phyloP scores from a whole-genome alignment of 345 rosid species.

The Linum trigynum region DNA sequence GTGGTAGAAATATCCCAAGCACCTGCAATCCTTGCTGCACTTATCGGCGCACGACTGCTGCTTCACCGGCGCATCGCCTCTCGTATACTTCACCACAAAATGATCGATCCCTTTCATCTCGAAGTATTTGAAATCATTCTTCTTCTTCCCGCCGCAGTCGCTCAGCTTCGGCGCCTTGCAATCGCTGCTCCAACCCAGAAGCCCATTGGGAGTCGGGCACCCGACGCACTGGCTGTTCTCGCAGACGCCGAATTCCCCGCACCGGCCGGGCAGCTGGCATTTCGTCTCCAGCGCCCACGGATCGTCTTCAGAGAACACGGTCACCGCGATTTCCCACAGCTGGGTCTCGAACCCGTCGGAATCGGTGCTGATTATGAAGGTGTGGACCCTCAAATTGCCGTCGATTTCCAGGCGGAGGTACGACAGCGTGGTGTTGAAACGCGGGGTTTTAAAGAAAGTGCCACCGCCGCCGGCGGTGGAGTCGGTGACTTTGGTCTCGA shows the following conservation, averaged over 20 bases:
- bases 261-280: constrained; percentile 28
- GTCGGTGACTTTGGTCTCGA: constrained; percentile 12
- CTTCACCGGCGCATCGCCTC: constrained; percentile 11
- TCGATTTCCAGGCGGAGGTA: constrained; percentile 35
- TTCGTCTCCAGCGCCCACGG: constrained; percentile 13
- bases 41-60: background rate
- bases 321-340: constrained; percentile 32
- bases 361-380: constrained; percentile 13
- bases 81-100: constrained; percentile 3
- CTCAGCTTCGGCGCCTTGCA: background rate
- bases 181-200: constrained; percentile 11
- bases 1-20: constrained; percentile 19
- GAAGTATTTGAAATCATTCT: background rate
- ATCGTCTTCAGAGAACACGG: constrained; percentile 21
- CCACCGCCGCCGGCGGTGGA: constrained; percentile 6
- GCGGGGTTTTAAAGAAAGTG: constrained; percentile 19
- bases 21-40: constrained; percentile 15
- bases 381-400: constrained; percentile 43
- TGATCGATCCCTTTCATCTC: constrained; percentile 6
- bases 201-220: constrained; percentile 7
- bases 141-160: background rate
- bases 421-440: constrained; percentile 36
- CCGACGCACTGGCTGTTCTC: constrained; percentile 4
- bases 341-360: constrained; percentile 18
- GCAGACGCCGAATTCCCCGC: constrained; percentile 16